Base-by-base conservation (phyloP, 345 rosid species). In the Arabis hirsuta region DNA sequence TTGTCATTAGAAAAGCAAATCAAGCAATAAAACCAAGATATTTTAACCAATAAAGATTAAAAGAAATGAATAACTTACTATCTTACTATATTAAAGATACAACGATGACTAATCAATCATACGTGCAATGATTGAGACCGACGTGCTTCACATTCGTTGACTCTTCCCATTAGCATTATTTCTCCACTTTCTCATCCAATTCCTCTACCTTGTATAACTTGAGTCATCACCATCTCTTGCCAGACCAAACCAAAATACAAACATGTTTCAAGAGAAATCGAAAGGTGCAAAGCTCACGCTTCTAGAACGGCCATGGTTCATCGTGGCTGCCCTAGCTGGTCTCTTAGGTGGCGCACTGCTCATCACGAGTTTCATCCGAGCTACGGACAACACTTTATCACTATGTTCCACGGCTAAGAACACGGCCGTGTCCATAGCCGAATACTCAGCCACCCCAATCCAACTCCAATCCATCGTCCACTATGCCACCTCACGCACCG, bases 381-480 rank as follows among this genome's bases (percentile, higher is more conserved):
- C 83, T 1, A 67, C 78, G 12, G 79, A 81, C 73, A 73, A 32
- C 71, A 62, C 81, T 4, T 81, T 80, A 61, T 78, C 78, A 46
- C 31, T 60, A 41, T 85, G 89, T 65, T 73, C 92, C 4, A 55
- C 76, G 1, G 86, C 84, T 47, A 59, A 71, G 52, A 22, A 34
- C 22, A 74, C 43, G 2, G 71, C 79, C 2, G 38, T 16, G 4
- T 50, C 80, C 45, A 48, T 58, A 4, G 69, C 71, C 2, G 85
- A 78, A 13, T 79, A 75, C 78, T 31, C 82, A 3, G 42, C 86
- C 27, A 80, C 87, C 13, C 86, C 91, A 12, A 61, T 81, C 29
- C 96, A 89, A 48, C 87, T 89, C 36, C 79, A 74, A 10, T 84
- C 96, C 72, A 87, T 89, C 32, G 73, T 89, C 76, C 96, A 89